Evolutionary conservation across 495 filamentous ascomycete genomes (phyloP), one percentile per base, ranked within the genome.

Genomic region (Neurospora sp.): DNA sequence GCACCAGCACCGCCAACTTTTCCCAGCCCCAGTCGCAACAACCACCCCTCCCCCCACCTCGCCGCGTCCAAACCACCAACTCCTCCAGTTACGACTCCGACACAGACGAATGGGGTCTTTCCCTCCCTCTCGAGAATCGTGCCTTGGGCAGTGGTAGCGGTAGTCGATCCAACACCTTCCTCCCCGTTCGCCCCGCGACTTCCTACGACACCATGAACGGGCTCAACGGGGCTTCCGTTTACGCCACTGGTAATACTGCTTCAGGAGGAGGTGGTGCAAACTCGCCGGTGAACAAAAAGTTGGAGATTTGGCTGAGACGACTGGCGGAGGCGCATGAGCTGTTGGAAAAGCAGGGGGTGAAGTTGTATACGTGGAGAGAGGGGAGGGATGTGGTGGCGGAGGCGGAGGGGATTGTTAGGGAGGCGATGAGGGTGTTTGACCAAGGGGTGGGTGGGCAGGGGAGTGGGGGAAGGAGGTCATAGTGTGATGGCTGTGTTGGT

Each of bases 341-440:
- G 9, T 85, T 98, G 10, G 88, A 88, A 5, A 79, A 85, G 0
- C 83, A 88, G 69, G 92, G 91, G 3, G 93, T 98, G 0, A 81
- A 89, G 74, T 81, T 99, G 72, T 88, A 91, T 73, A 94, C 88
- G 73, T 99, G 96, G 96, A 87, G 93, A 59, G 88, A 88, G 6
- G 96, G 96, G 1, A 85, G 84, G n/a, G 96, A 98, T 86, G 91
- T 92, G 22, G 80, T 85, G 48, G 74, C 75, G 7, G 86, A 87
- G 75, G 85, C 86, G 9, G 79, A 83, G 71, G 85, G 85, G 31
- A 81, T 88, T 68, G 84, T 88, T 16, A 79, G 76, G 73, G 81
- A 80, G 74, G 85, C 79, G 16, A 22, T 84, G 76, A 79, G 76
- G 73, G 78, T 80, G 73, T 1, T 71, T 74, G 74, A 35, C 75